These are phyloP conservation scores for Oryza meyeriana DNA, from an alignment of 176 grass and related monocot species.

Conservation along the genomic window DNA sequence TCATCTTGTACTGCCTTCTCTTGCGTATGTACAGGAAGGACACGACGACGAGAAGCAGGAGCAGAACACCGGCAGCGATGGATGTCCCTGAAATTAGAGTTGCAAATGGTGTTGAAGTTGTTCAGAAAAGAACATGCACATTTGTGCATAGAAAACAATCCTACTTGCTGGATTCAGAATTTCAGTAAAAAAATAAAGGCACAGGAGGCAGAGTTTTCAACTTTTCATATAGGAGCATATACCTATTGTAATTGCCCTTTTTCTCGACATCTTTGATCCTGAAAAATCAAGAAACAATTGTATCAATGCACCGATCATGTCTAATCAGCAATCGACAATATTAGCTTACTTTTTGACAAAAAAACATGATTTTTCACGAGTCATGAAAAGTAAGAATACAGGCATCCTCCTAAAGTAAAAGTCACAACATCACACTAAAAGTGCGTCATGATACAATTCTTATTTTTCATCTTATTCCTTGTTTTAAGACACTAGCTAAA, in stretches of 20 bases:
- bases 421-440: neutral
- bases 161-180: neutral
- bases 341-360: neutral
- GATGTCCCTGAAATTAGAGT: slow-evolving; percentile 14
- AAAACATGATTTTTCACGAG: neutral
- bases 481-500: neutral
- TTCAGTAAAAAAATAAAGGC: neutral
- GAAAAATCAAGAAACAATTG: neutral
- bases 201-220: neutral
- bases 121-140: neutral
- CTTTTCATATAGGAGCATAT: neutral
- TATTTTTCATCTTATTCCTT: neutral
- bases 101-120: neutral
- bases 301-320: neutral
- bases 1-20: slow-evolving; percentile 43
- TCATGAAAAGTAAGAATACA: neutral
- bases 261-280: neutral
- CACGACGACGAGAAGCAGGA: slow-evolving; percentile 16
- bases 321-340: neutral
- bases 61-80: neutral
- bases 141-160: neutral
- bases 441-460: neutral
- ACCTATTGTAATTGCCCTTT: slow-evolving; percentile 7
- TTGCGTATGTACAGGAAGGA: slow-evolving; percentile 36
- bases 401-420: neutral